These are phyloP conservation scores for Podaxis rugospora DNA, from an alignment of 768 basidiomycete genomes.

Conservation along the genomic window DNA sequence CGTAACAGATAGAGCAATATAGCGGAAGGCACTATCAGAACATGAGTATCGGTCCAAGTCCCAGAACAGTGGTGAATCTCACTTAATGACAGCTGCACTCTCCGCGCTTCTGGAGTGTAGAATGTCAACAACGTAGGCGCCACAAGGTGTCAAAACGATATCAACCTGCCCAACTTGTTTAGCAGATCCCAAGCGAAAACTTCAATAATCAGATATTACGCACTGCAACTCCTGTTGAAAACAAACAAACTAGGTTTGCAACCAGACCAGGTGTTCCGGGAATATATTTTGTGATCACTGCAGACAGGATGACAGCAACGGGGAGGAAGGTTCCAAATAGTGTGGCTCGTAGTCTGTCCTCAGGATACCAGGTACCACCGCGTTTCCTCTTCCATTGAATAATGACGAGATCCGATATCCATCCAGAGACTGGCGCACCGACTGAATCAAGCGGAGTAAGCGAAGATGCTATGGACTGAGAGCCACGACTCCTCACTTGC, in stretches of 20 bases:
- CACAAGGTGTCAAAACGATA: conserved; percentile 47
- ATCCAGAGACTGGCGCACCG: conserved; percentile 58
- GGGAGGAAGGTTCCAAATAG: conserved; percentile 46
- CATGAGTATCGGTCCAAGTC: neutral
- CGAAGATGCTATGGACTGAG: neutral
- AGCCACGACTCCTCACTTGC: conserved; percentile 36
- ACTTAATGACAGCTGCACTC: conserved; percentile 53
- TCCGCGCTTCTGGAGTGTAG: conserved; percentile 61
- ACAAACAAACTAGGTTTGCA: conserved; percentile 16
- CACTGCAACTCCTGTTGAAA: conserved; percentile 8
- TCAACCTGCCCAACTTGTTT: conserved; percentile 41
- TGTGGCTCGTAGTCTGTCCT: conserved; percentile 59
- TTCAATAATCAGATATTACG: neutral
- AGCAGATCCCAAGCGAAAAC: neutral
- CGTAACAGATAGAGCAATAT: conserved; percentile 36
- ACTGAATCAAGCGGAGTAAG: conserved; percentile 28
- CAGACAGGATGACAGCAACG: conserved; percentile 42
- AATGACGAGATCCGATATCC: conserved; percentile 52
- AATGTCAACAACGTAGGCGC: conserved; percentile 60
- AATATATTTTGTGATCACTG: conserved; percentile 49
- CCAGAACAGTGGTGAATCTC: conserved; percentile 11
- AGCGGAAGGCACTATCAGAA: conserved; percentile 40
- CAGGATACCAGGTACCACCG: conserved; percentile 58
- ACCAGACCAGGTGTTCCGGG: conserved; percentile 39
- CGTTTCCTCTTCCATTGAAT: conserved; percentile 44